Conservation (phyloP, 2,329 filamentous ascomycete genomes). For the Apiospora koreana region DNA sequence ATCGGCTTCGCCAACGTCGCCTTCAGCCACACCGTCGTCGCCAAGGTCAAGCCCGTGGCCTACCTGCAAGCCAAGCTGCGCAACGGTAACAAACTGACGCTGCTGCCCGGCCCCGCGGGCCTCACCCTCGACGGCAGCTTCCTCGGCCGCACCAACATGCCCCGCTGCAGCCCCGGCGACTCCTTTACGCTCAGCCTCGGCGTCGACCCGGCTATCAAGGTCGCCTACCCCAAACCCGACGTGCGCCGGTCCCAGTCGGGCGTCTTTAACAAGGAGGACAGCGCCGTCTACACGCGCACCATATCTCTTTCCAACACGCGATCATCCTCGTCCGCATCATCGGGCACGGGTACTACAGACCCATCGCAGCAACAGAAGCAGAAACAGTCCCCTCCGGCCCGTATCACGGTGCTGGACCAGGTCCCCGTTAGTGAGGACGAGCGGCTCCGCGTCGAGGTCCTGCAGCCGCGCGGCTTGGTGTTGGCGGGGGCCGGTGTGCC, state of each 20-base stretch:
- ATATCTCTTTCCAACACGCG: constrained; percentile 54
- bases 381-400: constrained; percentile 27
- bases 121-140: constrained; percentile 66
- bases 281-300: constrained; percentile 49
- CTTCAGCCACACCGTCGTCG: constrained; percentile 60
- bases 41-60: constrained; percentile 61
- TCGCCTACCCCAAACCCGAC: constrained; percentile 57
- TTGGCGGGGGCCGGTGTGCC: constrained; percentile 38
- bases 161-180: constrained; percentile 57
- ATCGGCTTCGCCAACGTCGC: constrained; percentile 50
- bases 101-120: constrained; percentile 56
- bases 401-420: constrained; percentile 58
- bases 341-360: background rate
- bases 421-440: constrained; percentile 64
- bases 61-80: constrained; percentile 60
- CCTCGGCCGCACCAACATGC: constrained; percentile 56
- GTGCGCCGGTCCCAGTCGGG: constrained; percentile 52
- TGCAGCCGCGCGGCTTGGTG: constrained; percentile 48
- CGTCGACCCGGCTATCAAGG: constrained; percentile 58
- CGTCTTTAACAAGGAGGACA: constrained; percentile 52
- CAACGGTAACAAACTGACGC: constrained; percentile 56
- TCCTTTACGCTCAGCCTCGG: constrained; percentile 56
- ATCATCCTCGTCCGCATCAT: constrained; percentile 20
- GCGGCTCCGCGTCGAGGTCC: constrained; percentile 51
- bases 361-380: background rate